Base-by-base conservation (phyloP, 257 asterid genomes). In the Solanum lignicaule region DNA sequence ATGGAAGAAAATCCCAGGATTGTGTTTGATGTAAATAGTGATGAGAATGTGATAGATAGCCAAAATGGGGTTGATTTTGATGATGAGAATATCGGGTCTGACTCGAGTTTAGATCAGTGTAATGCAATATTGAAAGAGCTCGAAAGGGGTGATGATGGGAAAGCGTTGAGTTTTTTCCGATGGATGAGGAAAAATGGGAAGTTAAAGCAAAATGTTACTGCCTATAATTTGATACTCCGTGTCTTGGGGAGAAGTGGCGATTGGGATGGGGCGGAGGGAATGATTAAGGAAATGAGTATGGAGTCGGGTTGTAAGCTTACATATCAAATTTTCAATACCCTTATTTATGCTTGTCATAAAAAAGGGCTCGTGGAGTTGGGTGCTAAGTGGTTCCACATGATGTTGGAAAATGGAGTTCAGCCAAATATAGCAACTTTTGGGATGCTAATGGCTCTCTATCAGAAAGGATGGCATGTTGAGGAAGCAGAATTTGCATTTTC, bases 401-500 rank as follows among this genome's bases (percentile, higher is more conserved):
- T 96, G 99, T 90, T 94, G 94, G 94, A 94, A 71, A 89, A 89
- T 32, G 86, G 88, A 81, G 93, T 95, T 88, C 89, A 86, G 90
- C 99, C 99, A 46, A 95, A 93, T 85, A 90, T 92, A 81, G 98
- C 99, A 23, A 95, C 98, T 73, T 94, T 95, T 86, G 99, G 99
- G 68, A 95, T 95, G 98, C 87, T 96, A 10, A 96, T 96, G 99
- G 87, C 95, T 55, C 95, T 96, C 69, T 95, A 93, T 90, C 96
- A 93, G 92, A 96, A 94, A 92, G 90, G 91, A 36, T 88, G 94
- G 90, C 91, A 74, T 91, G 93, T 94, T 41, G 98, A 95, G 92
- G 95, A 94, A 89, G 98, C 98, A 11, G 96, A 94, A 87, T 93
- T 92, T 74, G 90, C 98, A 21, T 94, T 96, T 92, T 93, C 91